Percentiles rank a stretch among this genome's conserved stretches.
Evolutionary conservation across 2,329 filamentous ascomycete genomes (phyloP).

Genomic region (Thelonectria rubi): DNA sequence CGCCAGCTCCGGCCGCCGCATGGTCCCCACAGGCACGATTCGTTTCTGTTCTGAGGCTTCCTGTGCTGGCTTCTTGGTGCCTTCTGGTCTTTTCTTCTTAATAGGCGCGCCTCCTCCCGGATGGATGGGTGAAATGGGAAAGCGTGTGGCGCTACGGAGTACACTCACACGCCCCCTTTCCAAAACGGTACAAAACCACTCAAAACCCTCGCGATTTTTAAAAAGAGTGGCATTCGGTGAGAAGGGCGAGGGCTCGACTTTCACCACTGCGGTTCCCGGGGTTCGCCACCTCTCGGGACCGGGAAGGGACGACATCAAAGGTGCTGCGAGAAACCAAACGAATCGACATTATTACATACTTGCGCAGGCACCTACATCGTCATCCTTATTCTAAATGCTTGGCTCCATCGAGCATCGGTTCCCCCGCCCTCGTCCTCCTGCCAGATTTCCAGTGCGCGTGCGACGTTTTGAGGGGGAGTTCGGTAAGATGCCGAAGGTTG

Average conservation of each 20-base stretch:
- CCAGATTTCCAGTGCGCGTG: constrained; percentile 1
- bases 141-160: too few relatives aligned
- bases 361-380: too few relatives aligned
- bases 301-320: not conserved
- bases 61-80: not conserved
- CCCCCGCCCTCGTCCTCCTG: constrained; percentile 8
- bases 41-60: not conserved
- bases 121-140: constrained; percentile 16
- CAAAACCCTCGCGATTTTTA: constrained; percentile 7
- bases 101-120: constrained; percentile 37
- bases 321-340: not conserved
- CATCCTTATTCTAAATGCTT: not conserved
- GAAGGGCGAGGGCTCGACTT: constrained; percentile 26
- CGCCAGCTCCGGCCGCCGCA: too few relatives aligned
- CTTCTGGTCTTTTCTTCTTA: constrained; percentile 14
- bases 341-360: too few relatives aligned
- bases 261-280: constrained; percentile 13
- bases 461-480: constrained; percentile 2
- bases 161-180: not conserved
- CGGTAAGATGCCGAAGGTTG: constrained; percentile 21
- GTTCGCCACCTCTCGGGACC: constrained; percentile 22
- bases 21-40: not conserved
- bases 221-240: constrained; percentile 28
- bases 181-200: constrained; percentile 26
- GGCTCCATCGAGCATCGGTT: constrained; percentile 2